Percentiles rank a stretch among this genome's conserved stretches.
Conservation (phyloP, 352 stramenopile genomes). For the Globisporangium polare region DNA sequence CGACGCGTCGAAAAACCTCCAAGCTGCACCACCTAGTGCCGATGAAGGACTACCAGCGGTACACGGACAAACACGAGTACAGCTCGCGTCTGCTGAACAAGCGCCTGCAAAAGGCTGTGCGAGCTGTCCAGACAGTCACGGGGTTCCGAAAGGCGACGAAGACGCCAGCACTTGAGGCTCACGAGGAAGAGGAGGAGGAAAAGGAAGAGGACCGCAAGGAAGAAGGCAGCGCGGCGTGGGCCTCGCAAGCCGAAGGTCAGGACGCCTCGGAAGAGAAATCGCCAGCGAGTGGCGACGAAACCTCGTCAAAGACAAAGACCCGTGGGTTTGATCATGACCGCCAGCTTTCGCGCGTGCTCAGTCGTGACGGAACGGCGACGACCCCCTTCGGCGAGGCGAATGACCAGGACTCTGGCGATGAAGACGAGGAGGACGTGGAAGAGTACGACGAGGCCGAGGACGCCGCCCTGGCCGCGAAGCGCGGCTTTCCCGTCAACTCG, state of each 20-base stretch:
- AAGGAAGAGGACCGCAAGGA: conserved; percentile 4
- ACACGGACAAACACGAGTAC: conserved; percentile 29
- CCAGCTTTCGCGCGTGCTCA: conserved; percentile 25
- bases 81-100: conserved; percentile 39
- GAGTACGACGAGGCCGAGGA: conserved; percentile 26
- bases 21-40: conserved; percentile 75
- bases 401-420: conserved; percentile 4
- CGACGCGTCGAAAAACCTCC: conserved; percentile 70
- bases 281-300: background rate
- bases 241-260: background rate
- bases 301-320: background rate
- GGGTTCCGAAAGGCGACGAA: conserved; percentile 20
- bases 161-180: conserved; percentile 4
- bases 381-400: conserved; percentile 16
- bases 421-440: conserved; percentile 13
- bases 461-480: conserved; percentile 17
- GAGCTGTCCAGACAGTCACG: conserved; percentile 49
- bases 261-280: background rate
- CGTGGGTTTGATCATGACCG: conserved; percentile 42
- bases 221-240: background rate
- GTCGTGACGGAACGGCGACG: conserved; percentile 13
- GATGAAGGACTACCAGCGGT: conserved; percentile 56
- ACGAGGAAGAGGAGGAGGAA: conserved; percentile 17
- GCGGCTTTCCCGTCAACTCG: conserved; percentile 42
- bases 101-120: conserved; percentile 63